Base-by-base conservation (phyloP, 2,329 filamentous ascomycete species). In the Alternaria gansuensis region DNA sequence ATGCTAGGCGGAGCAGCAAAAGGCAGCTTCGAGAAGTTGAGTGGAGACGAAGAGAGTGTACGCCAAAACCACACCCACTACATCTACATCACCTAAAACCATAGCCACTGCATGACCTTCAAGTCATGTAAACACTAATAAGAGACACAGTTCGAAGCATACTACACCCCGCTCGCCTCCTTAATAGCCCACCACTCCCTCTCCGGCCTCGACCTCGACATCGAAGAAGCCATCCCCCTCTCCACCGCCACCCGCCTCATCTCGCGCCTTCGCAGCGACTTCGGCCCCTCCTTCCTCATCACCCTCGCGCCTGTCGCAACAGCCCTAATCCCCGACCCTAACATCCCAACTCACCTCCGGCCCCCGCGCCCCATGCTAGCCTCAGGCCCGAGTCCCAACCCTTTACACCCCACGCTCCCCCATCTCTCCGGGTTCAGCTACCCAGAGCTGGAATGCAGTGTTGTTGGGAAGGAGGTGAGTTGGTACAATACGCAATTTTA, bases 401-500 rank as follows among this genome's bases (percentile, higher is more conserved):
- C 75, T 0, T 60, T 77, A 1, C 68, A 75, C 44, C 70, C 69
- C 3, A 74, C 72, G 0, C 70, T 79, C 0, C 80, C 80, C 2
- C 90, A 92, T 74, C 83, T 96, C 3, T 93, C 89, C 59, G 93
- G 93, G 0, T 97, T 97, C 76, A 85, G 87, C 74, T 97, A 97
- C 77, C 83, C 87, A 43, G 82, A 87, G 10, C 83, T 97, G 2
- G 92, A 96, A 74, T 74, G 69, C 45, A 73, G 72, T 37, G 63
- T 68, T 3, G 67, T 62, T 6, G 76, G 72, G 3, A 55, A 57
- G 17, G 72, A 89, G 41, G 90, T 97, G 28, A 83, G 84, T 3
- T 97, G 92, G 87, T 97, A 97, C 77, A 97, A 97, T 73, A 84
- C 89, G 5, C 93, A 97, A 73, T 96, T 97, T 78, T 97, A 97